phyloP scores from a whole-genome alignment of 805 yeast species.

The Candida jianshihensis region DNA sequence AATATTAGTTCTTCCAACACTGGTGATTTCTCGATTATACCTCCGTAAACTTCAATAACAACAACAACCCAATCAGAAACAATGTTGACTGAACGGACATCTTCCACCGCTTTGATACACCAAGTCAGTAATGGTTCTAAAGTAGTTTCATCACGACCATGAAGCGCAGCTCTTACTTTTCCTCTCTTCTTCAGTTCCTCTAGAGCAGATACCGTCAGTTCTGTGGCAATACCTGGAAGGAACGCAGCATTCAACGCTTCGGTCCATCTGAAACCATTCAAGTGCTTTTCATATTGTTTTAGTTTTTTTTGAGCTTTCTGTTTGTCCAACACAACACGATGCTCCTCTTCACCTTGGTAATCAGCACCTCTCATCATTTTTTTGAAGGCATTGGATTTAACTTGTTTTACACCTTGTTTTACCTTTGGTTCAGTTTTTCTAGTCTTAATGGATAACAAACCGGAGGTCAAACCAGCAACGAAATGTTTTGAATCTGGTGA shows the following conservation, averaged over 20 bases:
- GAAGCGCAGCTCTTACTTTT: constrained; percentile 73
- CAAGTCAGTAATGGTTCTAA: constrained; percentile 83
- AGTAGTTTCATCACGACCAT: constrained; percentile 78
- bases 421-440: constrained; percentile 62
- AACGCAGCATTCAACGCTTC: constrained; percentile 91
- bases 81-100: constrained; percentile 55
- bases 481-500: constrained; percentile 85
- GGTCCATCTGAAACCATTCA: constrained; percentile 85
- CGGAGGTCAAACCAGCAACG: constrained; percentile 88
- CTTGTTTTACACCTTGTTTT: constrained; percentile 40
- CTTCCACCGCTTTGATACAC: constrained; percentile 71
- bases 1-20: constrained; percentile 68
- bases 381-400: constrained; percentile 57
- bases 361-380: constrained; percentile 89
- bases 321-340: constrained; percentile 56
- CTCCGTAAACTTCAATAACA: constrained; percentile 66
- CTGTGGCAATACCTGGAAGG: constrained; percentile 69
- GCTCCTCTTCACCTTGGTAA: constrained; percentile 85
- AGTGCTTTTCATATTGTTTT: constrained; percentile 73
- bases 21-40: constrained; percentile 65
- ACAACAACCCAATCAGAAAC: constrained; percentile 73
- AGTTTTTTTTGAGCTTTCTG: constrained; percentile 51
- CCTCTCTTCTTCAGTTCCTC: constrained; percentile 86
- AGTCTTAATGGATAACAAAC: constrained; percentile 82
- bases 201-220: constrained; percentile 73